phyloP scores from a whole-genome alignment of 2,329 filamentous ascomycete species.

The Xylaria multiplex region DNA sequence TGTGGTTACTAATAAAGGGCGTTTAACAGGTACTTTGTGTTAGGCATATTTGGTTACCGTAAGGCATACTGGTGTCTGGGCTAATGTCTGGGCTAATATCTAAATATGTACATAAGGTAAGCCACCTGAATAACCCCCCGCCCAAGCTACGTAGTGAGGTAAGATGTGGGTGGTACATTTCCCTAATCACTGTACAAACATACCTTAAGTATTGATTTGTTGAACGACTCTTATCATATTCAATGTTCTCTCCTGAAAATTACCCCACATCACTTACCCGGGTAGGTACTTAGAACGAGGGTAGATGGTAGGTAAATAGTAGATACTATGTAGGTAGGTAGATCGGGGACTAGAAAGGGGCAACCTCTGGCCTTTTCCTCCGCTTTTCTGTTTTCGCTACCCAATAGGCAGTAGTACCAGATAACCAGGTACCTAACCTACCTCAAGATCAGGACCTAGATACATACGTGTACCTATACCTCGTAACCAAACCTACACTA shows the following conservation, averaged over 20 bases:
- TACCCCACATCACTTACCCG: neutral
- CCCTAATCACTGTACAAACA: neutral
- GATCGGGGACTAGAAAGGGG: neutral
- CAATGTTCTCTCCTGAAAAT: neutral
- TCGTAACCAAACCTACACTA: neutral
- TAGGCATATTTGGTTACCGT: too few species aligned
- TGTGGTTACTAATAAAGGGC: too few species aligned
- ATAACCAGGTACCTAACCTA: neutral
- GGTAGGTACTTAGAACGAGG: neutral
- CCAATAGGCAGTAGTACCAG: slow-evolving; percentile 4
- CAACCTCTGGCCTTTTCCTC: neutral
- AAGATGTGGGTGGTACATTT: too few species aligned
- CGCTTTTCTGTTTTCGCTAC: slow-evolving; percentile 2
- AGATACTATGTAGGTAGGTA: neutral
- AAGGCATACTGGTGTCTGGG: too few species aligned
- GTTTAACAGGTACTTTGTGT: too few species aligned
- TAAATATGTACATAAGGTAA: too few species aligned
- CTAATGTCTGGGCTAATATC: too few species aligned
- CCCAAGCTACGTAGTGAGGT: too few species aligned
- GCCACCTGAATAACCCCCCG: too few species aligned
- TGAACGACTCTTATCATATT: neutral
- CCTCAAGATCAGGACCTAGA: too few species aligned
- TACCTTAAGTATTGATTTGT: neutral
- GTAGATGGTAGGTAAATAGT: too few species aligned
- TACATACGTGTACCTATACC: too few species aligned